A percentile compares a stretch with the other conserved stretches of the same genome.
Evolutionary conservation across 208 protist species (phyloP).

Genomic region (Naegleria fowleri): DNA sequence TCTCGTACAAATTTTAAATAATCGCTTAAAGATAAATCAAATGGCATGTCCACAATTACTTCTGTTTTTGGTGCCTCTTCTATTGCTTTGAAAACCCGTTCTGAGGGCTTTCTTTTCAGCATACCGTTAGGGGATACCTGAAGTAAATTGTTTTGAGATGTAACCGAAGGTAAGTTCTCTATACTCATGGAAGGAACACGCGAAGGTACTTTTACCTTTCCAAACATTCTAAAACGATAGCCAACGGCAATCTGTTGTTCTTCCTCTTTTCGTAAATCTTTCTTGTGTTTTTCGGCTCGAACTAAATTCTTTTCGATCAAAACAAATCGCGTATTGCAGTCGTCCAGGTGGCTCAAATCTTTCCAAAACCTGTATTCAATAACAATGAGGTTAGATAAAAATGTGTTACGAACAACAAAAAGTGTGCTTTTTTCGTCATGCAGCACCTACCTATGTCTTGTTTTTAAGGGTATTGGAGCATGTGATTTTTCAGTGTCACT

Average conservation of each 20-base stretch:
- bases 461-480: neutral
- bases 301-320: neutral
- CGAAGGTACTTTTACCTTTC: neutral
- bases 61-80: neutral
- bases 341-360: neutral
- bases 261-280: neutral
- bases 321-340: neutral
- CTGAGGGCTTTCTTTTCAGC: neutral
- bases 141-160: neutral
- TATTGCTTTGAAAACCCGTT: neutral
- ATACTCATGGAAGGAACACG: neutral
- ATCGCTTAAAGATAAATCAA: neutral
- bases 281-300: neutral
- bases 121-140: neutral
- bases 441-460: neutral
- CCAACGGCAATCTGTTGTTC: neutral
- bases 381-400: too few species aligned
- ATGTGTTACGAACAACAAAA: too few species aligned
- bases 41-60: neutral
- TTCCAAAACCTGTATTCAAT: neutral
- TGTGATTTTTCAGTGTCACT: neutral
- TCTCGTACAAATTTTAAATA: neutral
- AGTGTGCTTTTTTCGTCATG: neutral
- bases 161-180: neutral
- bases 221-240: neutral